Base-by-base conservation (phyloP, 23 red algal genomes). In the Gracilariopsis chorda region DNA sequence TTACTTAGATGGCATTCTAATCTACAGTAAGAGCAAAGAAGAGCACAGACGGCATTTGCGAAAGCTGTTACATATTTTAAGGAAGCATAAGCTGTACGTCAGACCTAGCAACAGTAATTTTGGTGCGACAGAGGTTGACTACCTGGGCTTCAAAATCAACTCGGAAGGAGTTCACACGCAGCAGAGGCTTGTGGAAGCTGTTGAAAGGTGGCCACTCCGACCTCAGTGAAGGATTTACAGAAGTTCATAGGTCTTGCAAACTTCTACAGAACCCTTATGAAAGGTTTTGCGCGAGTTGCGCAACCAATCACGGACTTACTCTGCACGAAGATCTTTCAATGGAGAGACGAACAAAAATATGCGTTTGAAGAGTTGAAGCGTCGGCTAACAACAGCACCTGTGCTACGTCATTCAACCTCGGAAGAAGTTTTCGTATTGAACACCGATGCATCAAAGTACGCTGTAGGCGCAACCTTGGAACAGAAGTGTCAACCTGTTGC, bases 261-360 rank as follows among this genome's bases (percentile, higher is more conserved):
- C 23, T 77, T 89, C 53, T 77, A 89, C 42, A 55, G 84, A 55
- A n/a, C 44, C 2, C 51, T 77, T 53, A 39, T 89, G 64, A 76
- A 77, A 1, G 21, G 34, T 13, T 77, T 64, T 47, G 81, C 81
- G 29, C 36, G 41, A 27, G 68, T 69, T 67, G 42, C 41, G 13
- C 0, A 14, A 85, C 81, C 81, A 30, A 65, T 85, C n/a, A 43
- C 65, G 17, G 65, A 72, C 14, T 44, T 72, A 20, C 65, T 41
- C 4, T 30, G 65, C 14, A 72, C 3, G 24, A 6, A 72, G 65
- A 29, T 7, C 39, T 72, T 72, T 4, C 32, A 41, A 41, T 72
- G 65, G 65, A 72, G n/a, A 30, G 65, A 72, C 3, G 39, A 72
- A 11, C 65, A 72, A 32, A 11, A 72, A 3, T 72, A 17, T 44